Conservation (phyloP, 768 basidiomycete genomes). For the Mycena indigotica region DNA sequence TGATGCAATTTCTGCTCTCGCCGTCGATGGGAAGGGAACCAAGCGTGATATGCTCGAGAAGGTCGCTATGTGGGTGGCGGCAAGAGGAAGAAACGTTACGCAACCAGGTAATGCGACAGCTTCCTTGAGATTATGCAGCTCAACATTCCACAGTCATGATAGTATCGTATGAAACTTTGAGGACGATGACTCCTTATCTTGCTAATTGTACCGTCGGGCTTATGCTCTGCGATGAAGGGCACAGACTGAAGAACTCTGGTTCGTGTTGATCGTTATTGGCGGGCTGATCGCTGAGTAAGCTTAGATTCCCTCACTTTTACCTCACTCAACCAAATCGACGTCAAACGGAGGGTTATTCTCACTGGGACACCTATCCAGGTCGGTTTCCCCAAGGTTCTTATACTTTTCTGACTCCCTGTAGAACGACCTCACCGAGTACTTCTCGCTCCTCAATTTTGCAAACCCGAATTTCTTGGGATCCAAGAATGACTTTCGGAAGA, state of each 20-base stretch:
- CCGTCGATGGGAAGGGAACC: conserved; percentile 90
- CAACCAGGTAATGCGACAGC: conserved; percentile 72
- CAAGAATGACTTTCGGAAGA: conserved; percentile 90
- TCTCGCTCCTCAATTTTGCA: conserved; percentile 89
- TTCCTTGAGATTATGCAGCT: conserved; percentile 1
- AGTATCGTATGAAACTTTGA: conserved; percentile 94
- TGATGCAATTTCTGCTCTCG: conserved; percentile 77
- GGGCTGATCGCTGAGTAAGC: not conserved
- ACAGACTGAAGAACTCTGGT: conserved; percentile 96
- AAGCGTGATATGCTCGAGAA: conserved; percentile 78
- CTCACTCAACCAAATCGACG: conserved; percentile 79
- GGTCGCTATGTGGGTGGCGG: conserved; percentile 88
- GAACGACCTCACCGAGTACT: conserved; percentile 95
- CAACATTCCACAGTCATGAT: conserved; percentile 80
- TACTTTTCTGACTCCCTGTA: conserved; percentile 31
- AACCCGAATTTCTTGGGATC: conserved; percentile 89
- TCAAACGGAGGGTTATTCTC: conserved; percentile 88
- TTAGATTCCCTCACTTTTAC: conserved; percentile 87
- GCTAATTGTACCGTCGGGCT: conserved; percentile 83
- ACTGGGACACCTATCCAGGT: conserved; percentile 94
- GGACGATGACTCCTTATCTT: conserved; percentile 76
- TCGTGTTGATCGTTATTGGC: conserved; percentile 23
- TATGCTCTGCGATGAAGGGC: conserved; percentile 96
- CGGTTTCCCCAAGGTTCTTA: conserved; percentile 14
- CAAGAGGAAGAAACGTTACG: conserved; percentile 85